Conservation (phyloP, 176 grass and related monocot genomes). For the Zizania latifolia region DNA sequence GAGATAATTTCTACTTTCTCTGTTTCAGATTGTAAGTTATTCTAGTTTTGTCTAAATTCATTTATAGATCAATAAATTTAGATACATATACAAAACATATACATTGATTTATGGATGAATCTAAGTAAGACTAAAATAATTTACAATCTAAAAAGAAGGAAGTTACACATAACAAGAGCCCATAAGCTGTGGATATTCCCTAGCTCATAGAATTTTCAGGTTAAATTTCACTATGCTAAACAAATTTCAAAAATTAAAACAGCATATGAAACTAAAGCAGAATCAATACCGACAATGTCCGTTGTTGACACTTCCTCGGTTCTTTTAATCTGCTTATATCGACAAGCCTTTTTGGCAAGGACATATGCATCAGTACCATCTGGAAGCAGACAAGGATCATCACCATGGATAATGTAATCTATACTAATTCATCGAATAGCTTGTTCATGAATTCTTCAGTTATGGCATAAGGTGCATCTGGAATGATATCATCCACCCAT, state of each 20-base stretch:
- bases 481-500: constrained; percentile 92
- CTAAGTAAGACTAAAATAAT: too few species aligned
- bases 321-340: constrained; percentile 97
- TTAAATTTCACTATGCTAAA: neutral
- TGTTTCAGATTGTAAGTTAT: too few species aligned
- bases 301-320: constrained; percentile 89
- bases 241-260: constrained; percentile 11
- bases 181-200: constrained; percentile 5
- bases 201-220: neutral
- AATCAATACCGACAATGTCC: constrained; percentile 77
- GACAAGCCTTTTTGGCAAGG: constrained; percentile 80
- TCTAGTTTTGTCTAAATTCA: too few species aligned
- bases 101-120: too few species aligned
- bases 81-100: too few species aligned
- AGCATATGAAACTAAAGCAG: neutral
- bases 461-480: constrained; percentile 86
- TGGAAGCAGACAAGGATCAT: constrained; percentile 86
- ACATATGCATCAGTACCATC: constrained; percentile 94
- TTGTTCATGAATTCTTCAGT: constrained; percentile 93
- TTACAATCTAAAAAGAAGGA: too few species aligned
- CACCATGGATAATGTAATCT: constrained; percentile 98
- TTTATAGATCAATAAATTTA: too few species aligned
- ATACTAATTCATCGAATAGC: constrained; percentile 80
- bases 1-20: constrained; percentile 5
- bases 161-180: neutral